Evolutionary conservation across 768 basidiomycete species (phyloP).

Genomic region (Tricholomella constricta): DNA sequence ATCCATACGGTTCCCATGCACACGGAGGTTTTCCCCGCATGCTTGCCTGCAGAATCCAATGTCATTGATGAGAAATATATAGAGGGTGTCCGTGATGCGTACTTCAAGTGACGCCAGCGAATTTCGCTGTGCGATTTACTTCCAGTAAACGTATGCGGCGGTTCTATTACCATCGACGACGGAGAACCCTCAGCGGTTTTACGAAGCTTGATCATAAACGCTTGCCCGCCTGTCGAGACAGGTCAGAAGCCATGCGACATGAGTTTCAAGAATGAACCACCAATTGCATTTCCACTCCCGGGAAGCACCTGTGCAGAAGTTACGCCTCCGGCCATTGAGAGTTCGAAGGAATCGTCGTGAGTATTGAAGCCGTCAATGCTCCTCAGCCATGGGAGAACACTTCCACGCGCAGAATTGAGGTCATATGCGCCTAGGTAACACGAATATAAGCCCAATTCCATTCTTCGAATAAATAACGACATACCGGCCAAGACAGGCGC

Average conservation of each 20-base stretch:
- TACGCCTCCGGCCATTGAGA: conserved; percentile 85
- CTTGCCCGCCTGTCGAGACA: conserved; percentile 69
- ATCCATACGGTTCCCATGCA: conserved; percentile 72
- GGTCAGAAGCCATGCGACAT: not conserved
- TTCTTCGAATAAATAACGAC: not conserved
- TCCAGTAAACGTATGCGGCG: conserved; percentile 64
- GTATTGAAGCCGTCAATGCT: conserved; percentile 86
- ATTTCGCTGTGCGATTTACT: conserved; percentile 44
- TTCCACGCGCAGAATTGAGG: conserved; percentile 65
- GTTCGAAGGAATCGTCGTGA: conserved; percentile 72
- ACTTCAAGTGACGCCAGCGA: conserved; percentile 86
- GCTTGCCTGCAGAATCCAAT: conserved; percentile 47
- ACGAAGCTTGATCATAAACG: conserved; percentile 84
- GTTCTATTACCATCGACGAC: conserved; percentile 82
- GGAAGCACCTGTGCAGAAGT: conserved; percentile 84
- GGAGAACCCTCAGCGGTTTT: conserved; percentile 75
- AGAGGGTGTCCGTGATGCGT: conserved; percentile 18
- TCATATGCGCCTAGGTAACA: conserved; percentile 47
- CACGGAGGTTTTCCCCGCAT: conserved; percentile 54
- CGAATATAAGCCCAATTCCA: not conserved
- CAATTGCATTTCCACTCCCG: conserved; percentile 75
- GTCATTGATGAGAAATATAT: not conserved
- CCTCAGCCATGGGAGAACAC: conserved; percentile 77
- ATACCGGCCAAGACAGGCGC: conserved; percentile 55
- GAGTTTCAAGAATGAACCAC: conserved; percentile 34